Evolutionary conservation across 2,329 filamentous ascomycete genomes (phyloP).

Genomic region (Clarireedia sp.): DNA sequence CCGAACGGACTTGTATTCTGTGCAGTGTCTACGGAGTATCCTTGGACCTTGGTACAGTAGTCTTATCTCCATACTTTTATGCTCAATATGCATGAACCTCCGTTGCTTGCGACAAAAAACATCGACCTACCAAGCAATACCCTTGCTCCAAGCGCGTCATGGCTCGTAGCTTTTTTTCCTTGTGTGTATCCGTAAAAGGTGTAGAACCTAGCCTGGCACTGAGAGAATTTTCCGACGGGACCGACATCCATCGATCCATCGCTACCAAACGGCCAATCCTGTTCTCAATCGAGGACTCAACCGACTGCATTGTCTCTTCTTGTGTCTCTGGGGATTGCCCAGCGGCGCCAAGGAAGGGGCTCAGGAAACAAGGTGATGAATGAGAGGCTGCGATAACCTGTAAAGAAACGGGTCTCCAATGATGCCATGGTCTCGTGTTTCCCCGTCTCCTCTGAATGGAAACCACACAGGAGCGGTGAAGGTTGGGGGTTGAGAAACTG

Average conservation of each 20-base stretch:
- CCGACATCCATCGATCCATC: too few species aligned
- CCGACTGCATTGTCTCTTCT: not conserved
- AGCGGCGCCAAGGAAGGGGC: not conserved
- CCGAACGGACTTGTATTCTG: too few species aligned
- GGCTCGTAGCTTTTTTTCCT: not conserved
- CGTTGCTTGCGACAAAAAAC: not conserved
- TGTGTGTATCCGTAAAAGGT: not conserved
- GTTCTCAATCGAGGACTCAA: too few species aligned
- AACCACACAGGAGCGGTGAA: not conserved
- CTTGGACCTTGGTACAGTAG: too few species aligned
- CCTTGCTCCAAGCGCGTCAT: not conserved
- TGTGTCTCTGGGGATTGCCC: not conserved
- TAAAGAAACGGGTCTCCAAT: not conserved
- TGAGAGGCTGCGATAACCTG: not conserved
- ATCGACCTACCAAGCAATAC: not conserved
- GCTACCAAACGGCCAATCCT: too few species aligned
- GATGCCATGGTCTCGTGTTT: slow-evolving; percentile 4
- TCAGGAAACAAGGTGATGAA: not conserved
- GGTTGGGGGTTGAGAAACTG: not conserved
- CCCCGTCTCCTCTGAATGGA: not conserved
- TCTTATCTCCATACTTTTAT: too few species aligned
- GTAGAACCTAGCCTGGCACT: too few species aligned
- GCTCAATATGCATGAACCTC: not conserved
- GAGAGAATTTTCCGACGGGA: too few species aligned
- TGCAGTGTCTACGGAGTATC: too few species aligned